These are phyloP conservation scores for Podaxis sp. DNA, from an alignment of 768 basidiomycete species.

Conservation along the genomic window DNA sequence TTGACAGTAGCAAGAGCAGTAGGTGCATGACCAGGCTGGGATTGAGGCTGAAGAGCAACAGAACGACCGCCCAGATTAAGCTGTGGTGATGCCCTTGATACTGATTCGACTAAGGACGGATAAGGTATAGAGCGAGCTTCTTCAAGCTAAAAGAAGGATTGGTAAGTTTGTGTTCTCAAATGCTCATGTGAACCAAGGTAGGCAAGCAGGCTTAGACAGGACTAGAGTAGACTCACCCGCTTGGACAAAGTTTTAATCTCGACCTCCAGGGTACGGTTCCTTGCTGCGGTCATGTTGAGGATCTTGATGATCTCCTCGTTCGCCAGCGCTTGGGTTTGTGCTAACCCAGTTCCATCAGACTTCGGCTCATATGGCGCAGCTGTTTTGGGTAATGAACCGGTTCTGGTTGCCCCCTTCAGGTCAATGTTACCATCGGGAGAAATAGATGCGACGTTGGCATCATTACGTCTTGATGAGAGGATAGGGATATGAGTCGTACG, in stretches of 20 bases:
- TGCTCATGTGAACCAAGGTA: neutral
- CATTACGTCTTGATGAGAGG: conserved; percentile 8
- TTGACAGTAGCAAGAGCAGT: neutral
- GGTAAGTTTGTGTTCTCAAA: conserved; percentile 6
- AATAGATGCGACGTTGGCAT: neutral
- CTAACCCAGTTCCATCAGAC: neutral
- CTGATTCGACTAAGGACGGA: conserved; percentile 10
- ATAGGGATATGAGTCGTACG: conserved; percentile 8
- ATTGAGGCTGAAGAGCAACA: neutral
- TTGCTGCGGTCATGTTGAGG: conserved; percentile 33
- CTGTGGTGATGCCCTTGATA: conserved; percentile 5
- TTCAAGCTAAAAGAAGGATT: conserved; percentile 20
- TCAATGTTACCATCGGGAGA: neutral
- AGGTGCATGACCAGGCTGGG: neutral
- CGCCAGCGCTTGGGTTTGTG: conserved; percentile 18
- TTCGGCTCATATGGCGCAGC: neutral
- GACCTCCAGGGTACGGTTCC: conserved; percentile 42
- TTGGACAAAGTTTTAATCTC: conserved; percentile 39
- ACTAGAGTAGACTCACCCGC: conserved; percentile 26
- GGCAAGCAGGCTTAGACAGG: neutral
- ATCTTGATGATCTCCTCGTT: conserved; percentile 40
- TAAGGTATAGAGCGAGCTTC: conserved; percentile 17
- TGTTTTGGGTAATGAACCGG: neutral
- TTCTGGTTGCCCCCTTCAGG: neutral
- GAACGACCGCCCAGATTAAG: neutral